These are phyloP conservation scores for Catenaria anguillulae DNA, from an alignment of 371 early-diverging fungal species.

Conservation along the genomic window DNA sequence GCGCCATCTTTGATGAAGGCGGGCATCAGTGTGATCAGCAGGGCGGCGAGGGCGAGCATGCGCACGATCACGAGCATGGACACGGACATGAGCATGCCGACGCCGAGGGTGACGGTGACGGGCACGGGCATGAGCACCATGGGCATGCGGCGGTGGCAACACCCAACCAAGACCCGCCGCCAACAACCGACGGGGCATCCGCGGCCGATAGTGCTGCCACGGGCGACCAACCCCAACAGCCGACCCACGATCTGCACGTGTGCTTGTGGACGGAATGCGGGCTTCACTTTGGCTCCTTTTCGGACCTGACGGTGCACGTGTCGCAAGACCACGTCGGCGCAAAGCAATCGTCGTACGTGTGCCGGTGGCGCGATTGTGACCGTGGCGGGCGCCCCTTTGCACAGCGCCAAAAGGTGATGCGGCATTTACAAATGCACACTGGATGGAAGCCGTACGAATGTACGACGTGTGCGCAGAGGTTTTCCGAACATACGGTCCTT, in stretches of 20 bases:
- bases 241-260: constrained; percentile 19
- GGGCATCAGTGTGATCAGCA: neutral
- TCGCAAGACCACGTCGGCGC: constrained; percentile 57
- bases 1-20: neutral
- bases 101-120: neutral
- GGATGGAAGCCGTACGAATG: constrained; percentile 58
- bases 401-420: constrained; percentile 66
- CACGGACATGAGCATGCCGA: neutral
- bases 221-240: neutral
- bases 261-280: constrained; percentile 48
- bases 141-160: neutral
- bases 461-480: constrained; percentile 55
- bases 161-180: too few relatives aligned
- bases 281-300: constrained; percentile 38
- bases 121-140: neutral
- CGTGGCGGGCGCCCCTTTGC: constrained; percentile 47
- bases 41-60: neutral
- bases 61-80: neutral
- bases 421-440: constrained; percentile 72
- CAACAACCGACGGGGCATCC: neutral
- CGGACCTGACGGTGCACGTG: constrained; percentile 52
- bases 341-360: constrained; percentile 54
- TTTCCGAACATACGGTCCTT: constrained; percentile 64
- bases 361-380: constrained; percentile 60
- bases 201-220: neutral